These are phyloP conservation scores for Backusella westeae DNA, from an alignment of 192 early-diverging fungal species.

Conservation along the genomic window DNA sequence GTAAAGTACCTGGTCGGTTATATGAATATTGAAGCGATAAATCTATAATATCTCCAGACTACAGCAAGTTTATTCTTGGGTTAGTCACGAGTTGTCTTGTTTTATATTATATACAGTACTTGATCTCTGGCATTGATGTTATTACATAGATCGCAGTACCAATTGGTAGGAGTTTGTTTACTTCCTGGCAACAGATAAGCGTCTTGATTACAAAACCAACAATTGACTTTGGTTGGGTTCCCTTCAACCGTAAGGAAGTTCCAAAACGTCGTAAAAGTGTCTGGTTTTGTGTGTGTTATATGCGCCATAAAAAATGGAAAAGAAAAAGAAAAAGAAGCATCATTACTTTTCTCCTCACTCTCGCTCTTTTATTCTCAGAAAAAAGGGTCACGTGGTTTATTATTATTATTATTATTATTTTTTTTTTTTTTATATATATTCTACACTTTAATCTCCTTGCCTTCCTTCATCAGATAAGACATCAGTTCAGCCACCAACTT, in stretches of 20 bases:
- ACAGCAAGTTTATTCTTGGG: background rate
- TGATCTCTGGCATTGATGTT: slow-evolving; percentile 17
- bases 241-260: background rate
- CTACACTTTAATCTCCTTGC: slow-evolving; percentile 4
- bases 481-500: slow-evolving; percentile 78
- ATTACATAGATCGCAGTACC: slow-evolving; percentile 12
- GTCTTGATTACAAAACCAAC: slow-evolving; percentile 21
- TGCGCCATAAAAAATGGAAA: background rate
- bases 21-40: background rate
- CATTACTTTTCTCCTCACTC: no score
- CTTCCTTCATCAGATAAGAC: slow-evolving; percentile 56
- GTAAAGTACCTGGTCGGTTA: background rate
- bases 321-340: background rate
- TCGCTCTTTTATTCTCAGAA: background rate
- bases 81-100: background rate
- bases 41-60: slow-evolving; percentile 4
- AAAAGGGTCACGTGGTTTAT: background rate
- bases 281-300: background rate
- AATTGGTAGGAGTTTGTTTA: background rate
- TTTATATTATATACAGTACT: background rate
- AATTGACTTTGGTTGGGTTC: slow-evolving; percentile 14
- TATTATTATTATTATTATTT: no score
- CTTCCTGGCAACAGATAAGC: slow-evolving; percentile 4
- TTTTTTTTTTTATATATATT: background rate
- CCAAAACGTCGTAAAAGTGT: background rate